phyloP scores from a whole-genome alignment of 2,329 filamentous ascomycete genomes.

The Aspergillus ochraceoroseus region DNA sequence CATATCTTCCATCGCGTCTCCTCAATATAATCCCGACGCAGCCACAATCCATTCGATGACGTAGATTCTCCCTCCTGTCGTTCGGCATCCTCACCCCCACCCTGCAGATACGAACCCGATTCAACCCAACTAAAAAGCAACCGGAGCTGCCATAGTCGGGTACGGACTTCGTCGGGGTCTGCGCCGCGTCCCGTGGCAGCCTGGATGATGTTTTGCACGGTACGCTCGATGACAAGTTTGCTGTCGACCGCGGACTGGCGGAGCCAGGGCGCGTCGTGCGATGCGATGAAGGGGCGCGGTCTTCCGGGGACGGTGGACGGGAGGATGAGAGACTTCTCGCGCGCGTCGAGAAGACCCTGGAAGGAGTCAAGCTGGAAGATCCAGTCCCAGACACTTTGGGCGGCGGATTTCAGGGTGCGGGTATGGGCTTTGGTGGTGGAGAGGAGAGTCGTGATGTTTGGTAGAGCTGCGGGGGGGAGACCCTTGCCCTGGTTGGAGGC shows the following conservation, averaged over 20 bases:
- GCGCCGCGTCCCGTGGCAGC: constrained; percentile 31
- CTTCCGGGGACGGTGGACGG: constrained; percentile 37
- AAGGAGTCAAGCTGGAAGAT: constrained; percentile 61
- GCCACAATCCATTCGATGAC: constrained; percentile 33
- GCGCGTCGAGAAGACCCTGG: constrained; percentile 51
- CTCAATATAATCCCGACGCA: constrained; percentile 39
- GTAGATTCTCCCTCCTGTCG: constrained; percentile 26
- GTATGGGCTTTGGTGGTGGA: constrained; percentile 14
- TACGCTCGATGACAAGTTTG: constrained; percentile 60
- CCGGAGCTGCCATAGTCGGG: constrained; percentile 58
- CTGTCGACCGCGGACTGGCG: constrained; percentile 64
- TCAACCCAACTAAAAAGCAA: constrained; percentile 66
- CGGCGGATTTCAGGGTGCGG: constrained; percentile 30
- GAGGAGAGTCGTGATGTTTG: constrained; percentile 24
- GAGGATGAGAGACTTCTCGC: constrained; percentile 63
- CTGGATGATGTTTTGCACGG: constrained; percentile 33
- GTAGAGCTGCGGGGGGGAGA: constrained; percentile 23
- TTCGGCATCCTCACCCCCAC: constrained; percentile 36
- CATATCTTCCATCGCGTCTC: constrained; percentile 42
- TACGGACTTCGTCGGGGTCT: constrained; percentile 46
- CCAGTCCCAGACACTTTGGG: constrained; percentile 61
- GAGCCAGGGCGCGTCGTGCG: constrained; percentile 48
- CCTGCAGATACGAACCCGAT: constrained; percentile 13
- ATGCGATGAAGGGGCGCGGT: constrained; percentile 36
- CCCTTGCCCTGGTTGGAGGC: constrained; percentile 26